Conservation (phyloP, 169 alveolate species). For the Plasmodium yoelii region DNA sequence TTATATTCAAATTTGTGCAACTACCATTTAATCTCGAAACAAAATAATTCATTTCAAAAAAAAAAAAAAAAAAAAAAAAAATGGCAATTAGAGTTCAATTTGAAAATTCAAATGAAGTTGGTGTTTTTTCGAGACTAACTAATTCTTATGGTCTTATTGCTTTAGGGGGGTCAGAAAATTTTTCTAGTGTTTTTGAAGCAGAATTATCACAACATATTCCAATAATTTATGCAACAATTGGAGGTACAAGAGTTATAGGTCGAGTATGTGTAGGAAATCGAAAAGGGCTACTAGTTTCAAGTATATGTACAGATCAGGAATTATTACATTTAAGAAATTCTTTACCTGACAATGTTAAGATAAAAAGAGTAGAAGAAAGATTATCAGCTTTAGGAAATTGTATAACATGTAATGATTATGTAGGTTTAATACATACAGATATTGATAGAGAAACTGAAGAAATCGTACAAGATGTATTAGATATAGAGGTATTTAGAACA, state of each 20-base stretch:
- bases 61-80: no score
- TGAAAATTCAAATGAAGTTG: constrained; percentile 98
- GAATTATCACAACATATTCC: constrained; percentile 96
- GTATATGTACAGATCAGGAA: constrained; percentile 98
- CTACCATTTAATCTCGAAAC: no score
- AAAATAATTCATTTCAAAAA: no score
- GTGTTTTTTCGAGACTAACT: constrained; percentile 97
- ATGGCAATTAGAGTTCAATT: constrained; percentile 89
- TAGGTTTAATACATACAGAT: constrained; percentile 98
- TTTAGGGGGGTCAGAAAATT: constrained; percentile 96
- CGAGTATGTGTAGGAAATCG: constrained; percentile 97
- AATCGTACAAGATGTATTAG: constrained; percentile 96
- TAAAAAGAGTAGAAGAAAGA: constrained; percentile 98
- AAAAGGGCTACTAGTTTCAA: constrained; percentile 97
- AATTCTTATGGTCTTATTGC: constrained; percentile 96
- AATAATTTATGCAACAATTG: constrained; percentile 96
- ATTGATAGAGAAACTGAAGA: constrained; percentile 99
- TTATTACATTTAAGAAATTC: constrained; percentile 96
- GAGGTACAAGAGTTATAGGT: constrained; percentile 98
- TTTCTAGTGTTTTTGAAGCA: constrained; percentile 96
- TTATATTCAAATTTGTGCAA: no score
- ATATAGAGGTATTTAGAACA: constrained; percentile 98
- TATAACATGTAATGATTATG: constrained; percentile 98
- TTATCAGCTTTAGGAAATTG: constrained; percentile 98
- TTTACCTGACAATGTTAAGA: constrained; percentile 95